Conservation (phyloP, 148 eudicot species). For the Pouteria glomerata region DNA sequence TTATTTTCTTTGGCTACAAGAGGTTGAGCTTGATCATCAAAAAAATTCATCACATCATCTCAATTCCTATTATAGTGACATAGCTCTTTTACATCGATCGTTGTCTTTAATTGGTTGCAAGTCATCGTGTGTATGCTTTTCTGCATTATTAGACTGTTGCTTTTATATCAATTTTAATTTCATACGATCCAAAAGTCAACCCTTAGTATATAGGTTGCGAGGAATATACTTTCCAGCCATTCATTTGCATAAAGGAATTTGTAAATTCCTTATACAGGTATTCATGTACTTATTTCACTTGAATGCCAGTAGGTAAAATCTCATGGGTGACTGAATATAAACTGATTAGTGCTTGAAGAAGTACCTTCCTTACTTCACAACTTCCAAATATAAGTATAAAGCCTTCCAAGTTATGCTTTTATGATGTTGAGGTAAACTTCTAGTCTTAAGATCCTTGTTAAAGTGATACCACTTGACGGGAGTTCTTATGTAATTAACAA, state of each 20-base stretch:
- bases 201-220: slow-evolving; percentile 23
- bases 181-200: not conserved
- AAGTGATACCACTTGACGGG: too few species aligned
- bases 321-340: not conserved
- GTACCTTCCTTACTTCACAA: slow-evolving; percentile 47
- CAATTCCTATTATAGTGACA: slow-evolving; percentile 49
- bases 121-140: slow-evolving; percentile 49
- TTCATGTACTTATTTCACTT: not conserved
- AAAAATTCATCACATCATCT: not conserved
- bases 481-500: too few species aligned
- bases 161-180: not conserved
- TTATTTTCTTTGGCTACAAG: not conserved
- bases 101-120: slow-evolving; percentile 39
- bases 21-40: not conserved
- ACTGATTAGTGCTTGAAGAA: slow-evolving; percentile 42
- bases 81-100: slow-evolving; percentile 66
- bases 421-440: not conserved
- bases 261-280: slow-evolving; percentile 30
- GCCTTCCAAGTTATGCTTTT: not conserved
- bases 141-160: not conserved
- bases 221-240: slow-evolving; percentile 60
- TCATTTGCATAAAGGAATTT: slow-evolving; percentile 27
- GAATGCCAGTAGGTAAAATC: not conserved
- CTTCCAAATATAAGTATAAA: slow-evolving; percentile 27
- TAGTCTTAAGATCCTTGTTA: not conserved